Conservation (phyloP, 352 stramenopile species). For the Phytophthora lateralis region DNA sequence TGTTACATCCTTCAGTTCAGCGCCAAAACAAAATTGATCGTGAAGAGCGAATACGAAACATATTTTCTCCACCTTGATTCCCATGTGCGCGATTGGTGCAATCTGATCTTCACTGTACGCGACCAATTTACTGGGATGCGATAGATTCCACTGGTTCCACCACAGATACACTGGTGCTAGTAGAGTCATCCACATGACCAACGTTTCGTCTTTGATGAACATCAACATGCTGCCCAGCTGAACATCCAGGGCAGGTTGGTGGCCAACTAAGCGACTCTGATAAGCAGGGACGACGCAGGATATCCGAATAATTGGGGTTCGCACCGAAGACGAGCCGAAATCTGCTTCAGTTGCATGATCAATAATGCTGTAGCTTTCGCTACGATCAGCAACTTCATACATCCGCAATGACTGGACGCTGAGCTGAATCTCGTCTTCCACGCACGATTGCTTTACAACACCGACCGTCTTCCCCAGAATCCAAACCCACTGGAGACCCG, state of each 20-base stretch:
- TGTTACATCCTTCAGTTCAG: constrained; percentile 41
- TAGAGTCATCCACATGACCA: constrained; percentile 81
- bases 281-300: constrained; percentile 78
- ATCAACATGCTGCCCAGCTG: constrained; percentile 59
- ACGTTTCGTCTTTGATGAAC: constrained; percentile 73
- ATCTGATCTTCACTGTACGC: constrained; percentile 54
- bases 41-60: constrained; percentile 64
- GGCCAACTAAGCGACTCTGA: constrained; percentile 78
- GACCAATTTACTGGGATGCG: constrained; percentile 65
- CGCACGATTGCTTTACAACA: constrained; percentile 80
- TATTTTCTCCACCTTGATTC: constrained; percentile 49
- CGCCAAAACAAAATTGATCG: constrained; percentile 64
- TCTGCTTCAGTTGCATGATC: constrained; percentile 24
- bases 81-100: constrained; percentile 70
- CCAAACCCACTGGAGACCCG: constrained; percentile 57
- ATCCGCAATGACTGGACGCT: constrained; percentile 63
- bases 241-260: constrained; percentile 65
- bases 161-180: constrained; percentile 81
- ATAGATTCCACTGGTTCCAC: constrained; percentile 85
- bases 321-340: constrained; percentile 11
- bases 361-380: constrained; percentile 50
- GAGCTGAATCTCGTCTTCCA: constrained; percentile 84
- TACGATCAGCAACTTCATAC: constrained; percentile 45
- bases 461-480: constrained; percentile 51
- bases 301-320: constrained; percentile 50